Base-by-base conservation (phyloP, 192 early-diverging fungal genomes). In the Rhizophagus prolifer region DNA sequence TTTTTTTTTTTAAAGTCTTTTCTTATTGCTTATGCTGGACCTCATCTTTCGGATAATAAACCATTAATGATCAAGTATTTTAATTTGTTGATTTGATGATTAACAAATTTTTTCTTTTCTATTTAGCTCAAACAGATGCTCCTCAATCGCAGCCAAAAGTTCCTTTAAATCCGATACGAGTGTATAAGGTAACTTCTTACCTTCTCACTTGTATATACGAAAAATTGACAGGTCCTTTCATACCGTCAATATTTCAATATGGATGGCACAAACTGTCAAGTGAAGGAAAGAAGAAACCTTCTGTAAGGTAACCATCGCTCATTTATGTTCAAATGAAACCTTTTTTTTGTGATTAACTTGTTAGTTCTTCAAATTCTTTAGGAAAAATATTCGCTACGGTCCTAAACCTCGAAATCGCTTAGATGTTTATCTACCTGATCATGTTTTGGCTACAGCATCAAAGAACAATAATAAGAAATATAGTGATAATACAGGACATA, bases 241-340 rank as follows among this genome's bases (percentile, higher is more conserved):
- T 76, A 30, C 75, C 75, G 16, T 68, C 75, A 34, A 76, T 76
- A 34, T 12, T 76, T 26, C 64, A 68, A 76, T 76, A 76, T 76
- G 28, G 26, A 31, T 76, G 75, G 75, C 75, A 76, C 19, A 76
- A 68, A 1, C 28, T 76, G 14, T 76, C 75, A 28, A 64, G 58
- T 6, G 23, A 76, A 36, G 7, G 75, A 76, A 76, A 58, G 31
- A 31, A 34, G 38, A 58, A 44, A 44, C 41, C 41, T 23, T 58
- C 47, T 14, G 30, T 65, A 7, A 65, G 23, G 74, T 75, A 66
- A 38, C 58, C 47, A 75, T 65, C 13, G 5, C 28, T 26, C 5
- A 10, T 14, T 75, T 47, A 38, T 60, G 58, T 60, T n/a, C 28
- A 54, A 25, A 60, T 4, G 12, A 16, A 12, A 38, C 2, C 16